Conservation (phyloP, 202 grass and related monocot genomes). For the Brachypodium distachyon region DNA sequence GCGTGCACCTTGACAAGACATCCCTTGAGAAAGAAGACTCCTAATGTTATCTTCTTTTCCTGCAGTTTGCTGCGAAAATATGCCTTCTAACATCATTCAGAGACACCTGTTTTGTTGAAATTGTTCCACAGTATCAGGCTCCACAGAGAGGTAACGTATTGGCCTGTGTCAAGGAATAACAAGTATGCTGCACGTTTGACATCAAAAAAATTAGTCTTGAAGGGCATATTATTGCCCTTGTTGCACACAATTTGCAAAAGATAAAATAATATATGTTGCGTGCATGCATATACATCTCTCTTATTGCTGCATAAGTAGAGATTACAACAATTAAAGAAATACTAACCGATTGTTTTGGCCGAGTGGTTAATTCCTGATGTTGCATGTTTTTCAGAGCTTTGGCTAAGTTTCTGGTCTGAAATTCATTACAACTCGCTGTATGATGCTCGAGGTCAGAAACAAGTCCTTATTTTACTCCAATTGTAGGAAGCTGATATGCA, state of each 20-base stretch:
- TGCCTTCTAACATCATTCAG: constrained; percentile 98
- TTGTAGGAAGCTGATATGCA: neutral
- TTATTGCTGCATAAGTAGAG: neutral
- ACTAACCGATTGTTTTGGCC: neutral
- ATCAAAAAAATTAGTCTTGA: neutral
- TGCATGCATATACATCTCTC: neutral
- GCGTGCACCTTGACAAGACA: neutral
- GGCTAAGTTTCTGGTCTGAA: constrained; percentile 99
- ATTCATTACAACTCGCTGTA: constrained; percentile 99
- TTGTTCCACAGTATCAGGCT: constrained; percentile 77
- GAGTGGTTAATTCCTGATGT: neutral
- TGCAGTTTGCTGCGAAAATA: constrained; percentile 95
- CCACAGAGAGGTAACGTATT: constrained; percentile 76
- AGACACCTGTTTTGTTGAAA: constrained; percentile 97
- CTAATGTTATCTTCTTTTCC: constrained; percentile 29
- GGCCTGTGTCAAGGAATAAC: neutral
- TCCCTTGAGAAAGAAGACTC: neutral
- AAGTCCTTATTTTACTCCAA: neutral
- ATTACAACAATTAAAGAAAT: neutral
- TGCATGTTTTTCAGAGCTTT: constrained; percentile 54
- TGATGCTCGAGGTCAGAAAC: constrained; percentile 68
- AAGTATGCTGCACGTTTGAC: neutral
- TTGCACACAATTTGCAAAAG: neutral
- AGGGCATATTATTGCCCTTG: neutral
- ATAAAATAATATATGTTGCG: neutral